phyloP scores from a whole-genome alignment of 257 asterid genomes.

The Fraxinus cuspidata region DNA sequence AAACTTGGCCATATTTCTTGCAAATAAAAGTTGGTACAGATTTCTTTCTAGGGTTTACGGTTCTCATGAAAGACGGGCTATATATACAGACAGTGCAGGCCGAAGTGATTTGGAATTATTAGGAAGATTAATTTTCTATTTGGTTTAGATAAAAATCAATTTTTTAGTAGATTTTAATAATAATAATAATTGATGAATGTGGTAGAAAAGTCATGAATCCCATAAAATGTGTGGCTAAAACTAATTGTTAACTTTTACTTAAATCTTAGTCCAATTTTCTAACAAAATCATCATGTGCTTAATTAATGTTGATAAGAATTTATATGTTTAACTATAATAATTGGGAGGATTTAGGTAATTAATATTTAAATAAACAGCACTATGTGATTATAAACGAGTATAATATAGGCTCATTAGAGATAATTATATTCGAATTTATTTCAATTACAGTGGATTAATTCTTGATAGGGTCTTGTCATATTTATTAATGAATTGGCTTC shows the following conservation, averaged over 20 bases:
- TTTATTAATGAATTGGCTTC: neutral
- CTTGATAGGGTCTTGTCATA: neutral
- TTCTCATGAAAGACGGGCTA: neutral
- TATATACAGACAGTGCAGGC: neutral
- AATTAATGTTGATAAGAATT: no score
- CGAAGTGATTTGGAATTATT: neutral
- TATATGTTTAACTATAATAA: no score
- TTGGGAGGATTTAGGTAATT: neutral
- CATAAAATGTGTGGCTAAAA: no score
- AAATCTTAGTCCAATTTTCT: no score
- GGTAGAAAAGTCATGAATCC: no score
- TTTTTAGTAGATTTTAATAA: no score
- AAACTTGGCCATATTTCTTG: conserved; percentile 23
- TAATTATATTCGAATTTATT: neutral
- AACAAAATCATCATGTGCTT: no score
- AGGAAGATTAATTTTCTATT: no score
- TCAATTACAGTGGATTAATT: neutral
- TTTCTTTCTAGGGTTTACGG: neutral
- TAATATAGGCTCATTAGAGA: neutral
- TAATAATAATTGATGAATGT: no score
- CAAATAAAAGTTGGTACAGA: neutral
- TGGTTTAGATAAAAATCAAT: no score
- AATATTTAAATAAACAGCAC: no score
- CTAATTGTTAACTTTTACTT: no score
- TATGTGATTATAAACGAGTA: neutral